Evolutionary conservation across 2,329 filamentous ascomycete species (phyloP), one percentile per base, ranked within the genome.

Genomic region (Xylaria sp.): DNA sequence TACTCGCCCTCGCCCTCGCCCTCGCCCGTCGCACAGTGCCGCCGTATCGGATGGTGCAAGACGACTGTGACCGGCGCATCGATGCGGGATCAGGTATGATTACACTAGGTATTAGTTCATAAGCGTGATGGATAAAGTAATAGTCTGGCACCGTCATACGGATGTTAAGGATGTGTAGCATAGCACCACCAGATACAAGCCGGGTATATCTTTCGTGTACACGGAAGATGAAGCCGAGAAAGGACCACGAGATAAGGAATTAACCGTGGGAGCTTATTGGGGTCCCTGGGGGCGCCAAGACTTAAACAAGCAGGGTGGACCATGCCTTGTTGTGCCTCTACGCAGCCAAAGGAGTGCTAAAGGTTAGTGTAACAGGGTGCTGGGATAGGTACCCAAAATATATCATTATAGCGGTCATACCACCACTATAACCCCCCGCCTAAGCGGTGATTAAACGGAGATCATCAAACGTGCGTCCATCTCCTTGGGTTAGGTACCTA

Each of bases 51-150:
- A 57, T 64, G 21, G 37, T 58, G 21, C 15, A 35, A 37, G 45
- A 40, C n/a, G 45, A 43, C 25, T 55, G n/a, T 51, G 47, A 46
- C 52, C 40, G 19, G 57, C 35, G 47, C 61, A 64, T 64, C 40
- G 61, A 64, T 42, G 23, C 51, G 19, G 45, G 42, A 49, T 60
- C 60, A 11, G 19, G 14, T 47, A 47, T 15, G 12, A 17, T 17
- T 38, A n/a, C 47, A 51, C 47, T 51, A 33, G 7, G 28, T 31
- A 25, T 19, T 6, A 9, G 19, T 38, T 21, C 37, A 45, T 50
- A 46, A 45, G 23, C 38, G 45, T 19, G 6, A 17, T 45, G 50
- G 19, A 57, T 52, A 52, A 59, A 59, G 19, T 25, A 23, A 43
- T 33, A 33, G 5, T 17, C 35, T 14, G 15, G 4, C 12, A 31